Base-by-base conservation (phyloP, 805 yeast species). In the Metschnikowia vanudenii region DNA sequence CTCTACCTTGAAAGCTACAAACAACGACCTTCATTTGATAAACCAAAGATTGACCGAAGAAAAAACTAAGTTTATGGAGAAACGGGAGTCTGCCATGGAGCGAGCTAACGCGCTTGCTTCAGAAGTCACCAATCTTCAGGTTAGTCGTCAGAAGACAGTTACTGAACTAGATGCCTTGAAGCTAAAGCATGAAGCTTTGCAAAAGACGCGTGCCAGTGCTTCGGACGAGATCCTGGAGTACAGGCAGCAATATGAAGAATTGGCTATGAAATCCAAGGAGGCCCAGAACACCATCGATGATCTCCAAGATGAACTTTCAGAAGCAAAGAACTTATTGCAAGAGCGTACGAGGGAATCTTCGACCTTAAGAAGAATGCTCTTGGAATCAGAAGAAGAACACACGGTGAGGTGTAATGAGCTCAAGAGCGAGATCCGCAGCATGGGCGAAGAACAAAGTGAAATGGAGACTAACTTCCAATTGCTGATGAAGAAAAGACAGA, bases 241-340 rank as follows among this genome's bases (percentile, higher is more conserved):
- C 49, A 83, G 78, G 56, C 83, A 80, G 52, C 89, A 87, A 60
- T 79, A 82, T 49, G 92, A 88, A 42, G 96, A 88, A 57, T 62
- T 86, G 41, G 59, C 75, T 2, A 77, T 85, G 75, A 80, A 86
- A 44, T 66, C 82, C 33, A 78, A 78, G 50, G 98, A 94, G 55
- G 69, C 82, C 1, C 75, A 74, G 36, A 73, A 73, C 43, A 76
- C 79, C 51, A 71, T 79, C 18, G 90, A 86, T 46, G 77, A 81
- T 1, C 62, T 91, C 24, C 90, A 87, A 54, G 96, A 89, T 46
- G 97, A 91, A 59, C 67, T 92, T n/a, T 70, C 77, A 10, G 97
- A 91, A 47, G 71, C 87, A 4, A 77, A 88, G 45, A 76, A 79
- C 28, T 72, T 83, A 63, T 65, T 91, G 2, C 94, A 84, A 58